Conservation (phyloP, 352 stramenopile genomes). For the Globisporangium abappressorium region DNA sequence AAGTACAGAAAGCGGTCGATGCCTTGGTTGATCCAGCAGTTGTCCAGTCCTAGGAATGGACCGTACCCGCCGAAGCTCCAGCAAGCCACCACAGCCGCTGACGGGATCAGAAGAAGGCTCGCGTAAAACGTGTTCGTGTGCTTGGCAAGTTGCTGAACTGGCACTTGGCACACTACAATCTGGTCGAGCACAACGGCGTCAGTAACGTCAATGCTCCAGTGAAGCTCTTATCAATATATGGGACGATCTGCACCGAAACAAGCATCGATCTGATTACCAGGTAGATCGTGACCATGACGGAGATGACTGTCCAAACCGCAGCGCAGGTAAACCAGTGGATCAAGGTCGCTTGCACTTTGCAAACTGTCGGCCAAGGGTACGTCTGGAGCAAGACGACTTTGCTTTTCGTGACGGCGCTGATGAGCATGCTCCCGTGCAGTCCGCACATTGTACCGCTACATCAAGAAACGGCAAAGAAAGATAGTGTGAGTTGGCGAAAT, state of each 20-base stretch:
- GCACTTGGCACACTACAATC: conserved; percentile 29
- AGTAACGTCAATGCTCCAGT: not conserved
- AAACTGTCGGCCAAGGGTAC: conserved; percentile 24
- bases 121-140: conserved; percentile 22
- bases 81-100: conserved; percentile 21
- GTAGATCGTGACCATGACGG: conserved; percentile 22
- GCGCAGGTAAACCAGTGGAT: conserved; percentile 34
- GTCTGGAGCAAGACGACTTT: conserved; percentile 23
- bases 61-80: conserved; percentile 27
- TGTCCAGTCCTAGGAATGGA: conserved; percentile 30
- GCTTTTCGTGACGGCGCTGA: conserved; percentile 27
- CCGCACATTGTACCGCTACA: conserved; percentile 25
- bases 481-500: not conserved
- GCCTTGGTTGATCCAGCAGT: conserved; percentile 34
- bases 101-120: conserved; percentile 21
- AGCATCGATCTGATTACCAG: not conserved
- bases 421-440: conserved; percentile 27
- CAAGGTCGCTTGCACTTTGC: conserved; percentile 24
- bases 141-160: conserved; percentile 18
- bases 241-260: not conserved
- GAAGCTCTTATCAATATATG: not conserved
- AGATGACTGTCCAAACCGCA: conserved; percentile 31
- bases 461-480: not conserved
- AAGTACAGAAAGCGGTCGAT: conserved; percentile 30
- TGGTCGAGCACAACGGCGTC: not conserved